Evolutionary conservation across 2,329 filamentous ascomycete genomes (phyloP).

Genomic region (Cordyceps pruinosa): DNA sequence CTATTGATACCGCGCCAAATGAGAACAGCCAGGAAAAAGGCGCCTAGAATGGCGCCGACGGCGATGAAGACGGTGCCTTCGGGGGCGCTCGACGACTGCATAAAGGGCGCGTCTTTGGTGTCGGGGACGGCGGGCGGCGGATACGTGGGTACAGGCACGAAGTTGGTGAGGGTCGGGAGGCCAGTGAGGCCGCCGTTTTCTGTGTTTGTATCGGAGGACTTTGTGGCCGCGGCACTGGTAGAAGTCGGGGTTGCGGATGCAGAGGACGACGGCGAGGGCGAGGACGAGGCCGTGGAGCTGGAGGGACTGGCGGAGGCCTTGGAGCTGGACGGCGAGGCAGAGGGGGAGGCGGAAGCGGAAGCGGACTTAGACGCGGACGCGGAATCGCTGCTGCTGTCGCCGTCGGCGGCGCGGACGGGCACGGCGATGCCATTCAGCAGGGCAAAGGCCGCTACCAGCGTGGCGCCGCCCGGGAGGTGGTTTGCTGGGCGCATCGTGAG

Average conservation of each 20-base stretch:
- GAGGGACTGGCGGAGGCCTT: not conserved
- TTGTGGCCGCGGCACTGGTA: not conserved
- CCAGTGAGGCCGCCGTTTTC: constrained; percentile 20
- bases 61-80: constrained; percentile 95
- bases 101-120: constrained; percentile 78
- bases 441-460: constrained; percentile 5
- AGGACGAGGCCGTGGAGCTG: not conserved
- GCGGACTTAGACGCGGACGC: not conserved
- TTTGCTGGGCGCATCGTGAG: constrained; percentile 1
- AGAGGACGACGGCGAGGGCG: not conserved
- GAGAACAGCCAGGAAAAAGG: constrained; percentile 73
- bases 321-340: not conserved
- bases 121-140: constrained; percentile 74
- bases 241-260: not conserved
- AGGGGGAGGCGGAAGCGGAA: not conserved
- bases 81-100: constrained; percentile 77
- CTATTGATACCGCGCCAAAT: constrained; percentile 83
- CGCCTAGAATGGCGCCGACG: constrained; percentile 80
- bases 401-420: not conserved
- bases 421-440: constrained; percentile 4
- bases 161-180: constrained; percentile 37
- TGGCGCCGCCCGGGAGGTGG: not conserved
- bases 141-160: constrained; percentile 44
- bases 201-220: not conserved
- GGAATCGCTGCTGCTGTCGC: not conserved